Percentiles rank a stretch among this genome's conserved stretches.
These are phyloP conservation scores for Polymyxa betae DNA, from an alignment of 208 protist genomes.

Conservation along the genomic window DNA sequence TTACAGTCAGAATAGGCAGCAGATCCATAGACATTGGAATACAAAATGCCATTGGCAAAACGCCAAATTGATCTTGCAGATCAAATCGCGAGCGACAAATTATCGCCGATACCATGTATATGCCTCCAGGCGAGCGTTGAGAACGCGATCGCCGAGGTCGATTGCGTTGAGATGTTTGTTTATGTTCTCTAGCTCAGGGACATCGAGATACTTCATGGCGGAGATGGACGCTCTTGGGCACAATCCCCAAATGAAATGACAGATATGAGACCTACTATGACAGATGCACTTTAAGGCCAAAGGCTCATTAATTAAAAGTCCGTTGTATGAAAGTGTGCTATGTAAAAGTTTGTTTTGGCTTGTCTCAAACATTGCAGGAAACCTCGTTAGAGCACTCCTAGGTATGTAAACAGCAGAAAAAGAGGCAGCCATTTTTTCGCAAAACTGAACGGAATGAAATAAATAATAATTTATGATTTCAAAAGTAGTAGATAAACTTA, in stretches of 20 bases:
- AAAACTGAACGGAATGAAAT: no score
- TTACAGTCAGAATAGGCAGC: neutral
- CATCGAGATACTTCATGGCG: slow-evolving; percentile 30
- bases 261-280: neutral
- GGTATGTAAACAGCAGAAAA: no score
- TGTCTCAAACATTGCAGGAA: no score
- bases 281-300: neutral
- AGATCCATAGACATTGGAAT: neutral
- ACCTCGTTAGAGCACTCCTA: no score
- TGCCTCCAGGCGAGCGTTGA: slow-evolving; percentile 27
- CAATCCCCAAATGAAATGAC: neutral
- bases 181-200: slow-evolving; percentile 14
- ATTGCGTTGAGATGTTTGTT: neutral
- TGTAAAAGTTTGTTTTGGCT: no score
- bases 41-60: no score
- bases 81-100: neutral
- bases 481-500: no score
- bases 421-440: no score
- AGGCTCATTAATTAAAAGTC: no score
- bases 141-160: slow-evolving; percentile 21
- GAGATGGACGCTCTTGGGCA: no score
- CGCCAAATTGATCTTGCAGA: neutral
- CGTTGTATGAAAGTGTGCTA: no score
- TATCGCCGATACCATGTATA: neutral
- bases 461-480: no score